These are phyloP conservation scores for Plasmodium sp. DNA, from an alignment of 169 alveolate genomes.

Conservation along the genomic window DNA sequence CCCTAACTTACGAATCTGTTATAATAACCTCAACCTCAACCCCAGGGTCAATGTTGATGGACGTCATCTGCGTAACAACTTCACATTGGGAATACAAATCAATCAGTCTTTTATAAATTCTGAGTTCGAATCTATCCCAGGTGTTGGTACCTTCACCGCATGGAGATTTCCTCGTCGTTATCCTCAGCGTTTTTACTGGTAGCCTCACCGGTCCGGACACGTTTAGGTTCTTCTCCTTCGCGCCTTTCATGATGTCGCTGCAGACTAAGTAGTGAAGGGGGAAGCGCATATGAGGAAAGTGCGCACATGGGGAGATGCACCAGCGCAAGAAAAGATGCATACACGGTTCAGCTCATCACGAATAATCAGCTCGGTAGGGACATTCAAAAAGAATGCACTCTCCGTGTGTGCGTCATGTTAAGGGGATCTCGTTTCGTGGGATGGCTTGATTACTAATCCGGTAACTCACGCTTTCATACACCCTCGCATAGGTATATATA, in stretches of 20 bases:
- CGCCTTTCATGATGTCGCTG: slow-evolving; percentile 94
- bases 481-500: not conserved
- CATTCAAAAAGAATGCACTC: not conserved
- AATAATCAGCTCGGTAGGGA: not conserved
- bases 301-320: not conserved
- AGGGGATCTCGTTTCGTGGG: not conserved
- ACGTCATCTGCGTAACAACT: slow-evolving; percentile 96
- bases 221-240: slow-evolving; percentile 93
- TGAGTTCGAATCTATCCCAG: slow-evolving; percentile 98
- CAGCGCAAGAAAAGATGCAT: not conserved
- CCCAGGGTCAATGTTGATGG: slow-evolving; percentile 97
- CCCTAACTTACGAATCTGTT: slow-evolving; percentile 73
- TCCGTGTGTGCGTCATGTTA: not conserved
- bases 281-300: not conserved
- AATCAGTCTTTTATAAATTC: slow-evolving; percentile 98
- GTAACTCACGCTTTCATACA: not conserved
- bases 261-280: slow-evolving; percentile 84
- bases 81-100: slow-evolving; percentile 97
- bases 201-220: slow-evolving; percentile 97
- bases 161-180: slow-evolving; percentile 97
- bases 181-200: slow-evolving; percentile 96
- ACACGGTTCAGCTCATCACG: not conserved
- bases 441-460: not conserved
- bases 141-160: slow-evolving; percentile 99
- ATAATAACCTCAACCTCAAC: slow-evolving; percentile 97